Evolutionary conservation across 1,284 basidiomycete genomes (phyloP), one percentile per base, ranked within the genome.

Genomic region (Marasmius tenuissimus): DNA sequence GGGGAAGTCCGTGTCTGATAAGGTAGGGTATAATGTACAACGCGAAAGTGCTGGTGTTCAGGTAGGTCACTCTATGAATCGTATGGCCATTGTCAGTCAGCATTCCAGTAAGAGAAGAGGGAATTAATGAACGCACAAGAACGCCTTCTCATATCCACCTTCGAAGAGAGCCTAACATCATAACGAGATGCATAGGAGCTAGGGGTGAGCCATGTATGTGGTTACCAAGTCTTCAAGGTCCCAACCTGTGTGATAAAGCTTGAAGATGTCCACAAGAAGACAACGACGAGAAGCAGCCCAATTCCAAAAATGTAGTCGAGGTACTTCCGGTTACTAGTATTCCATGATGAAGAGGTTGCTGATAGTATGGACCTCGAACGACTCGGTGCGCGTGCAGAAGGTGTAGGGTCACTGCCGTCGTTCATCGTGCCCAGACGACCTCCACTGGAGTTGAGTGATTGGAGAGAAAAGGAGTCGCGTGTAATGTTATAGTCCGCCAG

Each of bases 1-100:
- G 58, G 47, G 87, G 68, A 52, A 81, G 69, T 69, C 83, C 87
- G 0, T 94, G 94, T 9, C 98, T 69, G 33, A 99, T 86, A 76
- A 98, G 18, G 97, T 69, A n/a, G 88, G 79, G 73, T 98, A 99
- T 9, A 92, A 63, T 50, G 45, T 98, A 98, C 14, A 97, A 69
- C 9, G 89, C 78, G 72, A 98, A 98, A 4, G 93, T 84, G 61
- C 93, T 89, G 0, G 95, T 97, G 73, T 90, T 94, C 69, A 94
- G 77, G 69, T 95, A 97, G 2, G 95, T 97, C 51, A 94, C 82
- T 56, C 91, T 93, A 66, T 40, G 9, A 56, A 39, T 18, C 64
- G 42, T 53, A 52, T 42, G 42, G 51, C 58, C 35, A 54, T 35
- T 57, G 22, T 66, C 8, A 60, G 37, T 39, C 53, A 66, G 62